Base-by-base conservation (phyloP, 768 basidiomycete genomes). In the Termitomyces sp. region DNA sequence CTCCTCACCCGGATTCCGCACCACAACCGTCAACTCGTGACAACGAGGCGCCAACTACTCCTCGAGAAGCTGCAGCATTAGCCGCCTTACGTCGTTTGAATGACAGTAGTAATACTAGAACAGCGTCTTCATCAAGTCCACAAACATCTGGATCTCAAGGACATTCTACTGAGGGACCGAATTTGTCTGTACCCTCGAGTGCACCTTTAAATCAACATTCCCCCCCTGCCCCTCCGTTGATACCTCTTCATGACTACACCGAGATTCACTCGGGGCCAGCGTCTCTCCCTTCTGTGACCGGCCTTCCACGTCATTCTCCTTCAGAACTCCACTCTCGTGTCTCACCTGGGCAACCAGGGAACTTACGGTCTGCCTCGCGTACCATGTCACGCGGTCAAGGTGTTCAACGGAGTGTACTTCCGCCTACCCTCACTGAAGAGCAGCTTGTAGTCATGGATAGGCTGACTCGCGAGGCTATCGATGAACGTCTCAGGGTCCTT, bases 401-500 rank as follows among this genome's bases (percentile, higher is more conserved):
- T 34, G 36, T 20, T 26, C 58, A 56, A 1, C 42, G 34, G 13
- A 60, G 47, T 26, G 60, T 46, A 72, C 68, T 82, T 31, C 83
- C 84, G 22, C 68, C 77, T 10, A 73, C 72, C 34, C 65, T 84
- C 56, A 83, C 79, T 5, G 82, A 84, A 16, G 81, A 81, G 41
- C 88, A 92, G 64, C 75, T 94, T 13, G 73, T 78, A 18, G 71
- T 77, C 20, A 72, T 93, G 70, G 90, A 93, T 61, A 73, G 65
- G 28, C 67, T 87, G 39, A 92, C 90, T 28, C 77, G 90, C 54
- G 88, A 90, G 62, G 88, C 88, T 6, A 88, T 97, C 50, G 91
- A 94, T 62, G 92, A 94, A 64, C 82, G 92, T 55, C 71, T 98
- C 60, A 78, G 84, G 44, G 80, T 92, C 39, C 73, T 98, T 37